Evolutionary conservation across 345 rosid species (phyloP).

Genomic region (Passiflora organensis): DNA sequence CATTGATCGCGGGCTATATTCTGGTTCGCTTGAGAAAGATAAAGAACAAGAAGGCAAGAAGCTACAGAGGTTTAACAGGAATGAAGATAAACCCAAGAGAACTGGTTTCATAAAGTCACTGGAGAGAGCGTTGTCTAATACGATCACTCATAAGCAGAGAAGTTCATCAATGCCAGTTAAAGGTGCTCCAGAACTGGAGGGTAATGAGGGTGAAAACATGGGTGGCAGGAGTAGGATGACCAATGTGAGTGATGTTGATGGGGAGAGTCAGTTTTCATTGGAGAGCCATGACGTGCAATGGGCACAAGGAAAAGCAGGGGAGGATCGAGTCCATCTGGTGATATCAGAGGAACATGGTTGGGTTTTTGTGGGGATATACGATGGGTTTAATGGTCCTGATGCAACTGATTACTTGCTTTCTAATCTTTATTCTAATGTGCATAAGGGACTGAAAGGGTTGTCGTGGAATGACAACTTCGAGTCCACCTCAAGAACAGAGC

Average conservation of each 20-base stretch:
- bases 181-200: conserved; percentile 41
- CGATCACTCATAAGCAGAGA: conserved; percentile 54
- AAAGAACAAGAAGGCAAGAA: conserved; percentile 24
- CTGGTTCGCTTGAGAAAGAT: conserved; percentile 40
- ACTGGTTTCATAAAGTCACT: conserved; percentile 6
- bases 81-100: conserved; percentile 9
- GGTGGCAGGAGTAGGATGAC: background rate
- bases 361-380: conserved; percentile 92
- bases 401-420: conserved; percentile 79
- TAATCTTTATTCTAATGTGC: conserved; percentile 57
- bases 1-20: conserved; percentile 24
- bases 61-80: conserved; percentile 42
- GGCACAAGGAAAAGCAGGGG: conserved; percentile 99
- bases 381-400: conserved; percentile 91
- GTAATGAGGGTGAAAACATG: conserved; percentile 2
- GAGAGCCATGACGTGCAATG: conserved; percentile 63
- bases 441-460: conserved; percentile 65
- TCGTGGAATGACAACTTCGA: conserved; percentile 42
- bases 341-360: conserved; percentile 80
- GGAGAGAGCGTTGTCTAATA: conserved; percentile 57
- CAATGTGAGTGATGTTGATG: background rate
- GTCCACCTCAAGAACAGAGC: conserved; percentile 10
- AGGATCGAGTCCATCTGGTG: conserved; percentile 84
- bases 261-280: conserved; percentile 31
- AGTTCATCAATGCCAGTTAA: conserved; percentile 54